These are phyloP conservation scores for Apiospora kogelbergensis DNA, from an alignment of 2,329 filamentous ascomycete species.

Conservation along the genomic window DNA sequence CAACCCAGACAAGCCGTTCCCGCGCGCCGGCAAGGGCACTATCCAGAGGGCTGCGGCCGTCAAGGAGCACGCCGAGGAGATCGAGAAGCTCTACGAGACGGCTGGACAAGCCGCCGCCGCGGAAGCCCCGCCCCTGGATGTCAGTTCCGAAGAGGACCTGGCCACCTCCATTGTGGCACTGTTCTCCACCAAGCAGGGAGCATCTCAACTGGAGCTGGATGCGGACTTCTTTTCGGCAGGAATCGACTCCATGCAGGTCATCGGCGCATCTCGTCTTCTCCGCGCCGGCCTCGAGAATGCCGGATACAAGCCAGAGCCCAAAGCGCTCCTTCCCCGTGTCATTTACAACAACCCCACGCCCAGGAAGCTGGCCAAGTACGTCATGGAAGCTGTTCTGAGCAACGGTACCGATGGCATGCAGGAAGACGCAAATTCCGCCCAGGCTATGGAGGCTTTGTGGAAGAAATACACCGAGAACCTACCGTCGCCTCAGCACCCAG, in stretches of 20 bases:
- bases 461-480: slow-evolving; percentile 36
- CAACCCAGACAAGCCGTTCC: background rate
- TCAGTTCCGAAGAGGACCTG: slow-evolving; percentile 29
- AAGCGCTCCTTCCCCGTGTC: slow-evolving; percentile 33
- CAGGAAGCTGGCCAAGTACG: slow-evolving; percentile 32
- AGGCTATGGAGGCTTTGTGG: slow-evolving; percentile 34
- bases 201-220: slow-evolving; percentile 29
- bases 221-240: slow-evolving; percentile 40
- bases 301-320: slow-evolving; percentile 23
- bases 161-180: slow-evolving; percentile 29
- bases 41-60: background rate
- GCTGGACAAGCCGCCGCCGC: slow-evolving; percentile 16
- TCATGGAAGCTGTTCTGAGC: slow-evolving; percentile 26
- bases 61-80: background rate
- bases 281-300: slow-evolving; percentile 31
- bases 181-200: slow-evolving; percentile 29
- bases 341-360: slow-evolving; percentile 41
- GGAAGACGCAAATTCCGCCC: slow-evolving; percentile 22
- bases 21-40: slow-evolving; percentile 3
- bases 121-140: slow-evolving; percentile 27
- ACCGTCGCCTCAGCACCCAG: slow-evolving; percentile 12
- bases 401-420: slow-evolving; percentile 14
- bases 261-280: slow-evolving; percentile 36
- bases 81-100: background rate
- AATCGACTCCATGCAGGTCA: slow-evolving; percentile 43